A percentile compares a stretch with the other conserved stretches of the same genome.
Evolutionary conservation across 2,329 filamentous ascomycete species (phyloP).

Genomic region (Calonectria hongkongensis): DNA sequence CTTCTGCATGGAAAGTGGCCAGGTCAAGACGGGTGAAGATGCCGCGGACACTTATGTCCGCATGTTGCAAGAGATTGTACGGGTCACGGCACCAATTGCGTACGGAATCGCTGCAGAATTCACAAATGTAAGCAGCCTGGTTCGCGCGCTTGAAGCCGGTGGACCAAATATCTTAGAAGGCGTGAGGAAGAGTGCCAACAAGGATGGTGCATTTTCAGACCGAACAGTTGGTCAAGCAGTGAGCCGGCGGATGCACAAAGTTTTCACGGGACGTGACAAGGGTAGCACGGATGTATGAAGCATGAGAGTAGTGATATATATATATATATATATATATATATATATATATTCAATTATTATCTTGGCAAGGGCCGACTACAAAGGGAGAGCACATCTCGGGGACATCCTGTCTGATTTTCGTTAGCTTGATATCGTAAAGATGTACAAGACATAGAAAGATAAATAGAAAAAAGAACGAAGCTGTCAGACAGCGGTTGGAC

Average conservation of each 20-base stretch:
- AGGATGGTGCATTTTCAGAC: conserved; percentile 74
- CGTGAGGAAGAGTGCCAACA: conserved; percentile 74
- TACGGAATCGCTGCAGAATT: conserved; percentile 80
- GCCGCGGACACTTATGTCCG: conserved; percentile 80
- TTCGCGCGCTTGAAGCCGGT: conserved; percentile 73
- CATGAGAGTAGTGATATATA: neutral
- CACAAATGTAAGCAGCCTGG: conserved; percentile 73
- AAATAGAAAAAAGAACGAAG: conserved; percentile 47
- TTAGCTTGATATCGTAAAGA: conserved; percentile 49
- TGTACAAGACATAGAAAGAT: conserved; percentile 48
- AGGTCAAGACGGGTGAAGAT: conserved; percentile 82
- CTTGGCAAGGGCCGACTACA: conserved; percentile 35
- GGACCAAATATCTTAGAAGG: conserved; percentile 79
- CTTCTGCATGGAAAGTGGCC: conserved; percentile 88
- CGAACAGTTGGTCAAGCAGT: conserved; percentile 74
- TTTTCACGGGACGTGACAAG: conserved; percentile 76
- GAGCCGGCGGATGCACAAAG: conserved; percentile 75
- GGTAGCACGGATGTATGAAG: conserved; percentile 71
- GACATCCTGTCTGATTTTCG: conserved; percentile 33
- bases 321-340: neutral
- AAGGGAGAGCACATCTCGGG: conserved; percentile 11
- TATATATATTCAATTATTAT: conserved; percentile 30
- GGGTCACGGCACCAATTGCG: conserved; percentile 83
- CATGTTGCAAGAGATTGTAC: conserved; percentile 85
- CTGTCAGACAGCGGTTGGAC: conserved; percentile 90